phyloP scores from a whole-genome alignment of 345 rosid species.

The Aethionema arabicum region DNA sequence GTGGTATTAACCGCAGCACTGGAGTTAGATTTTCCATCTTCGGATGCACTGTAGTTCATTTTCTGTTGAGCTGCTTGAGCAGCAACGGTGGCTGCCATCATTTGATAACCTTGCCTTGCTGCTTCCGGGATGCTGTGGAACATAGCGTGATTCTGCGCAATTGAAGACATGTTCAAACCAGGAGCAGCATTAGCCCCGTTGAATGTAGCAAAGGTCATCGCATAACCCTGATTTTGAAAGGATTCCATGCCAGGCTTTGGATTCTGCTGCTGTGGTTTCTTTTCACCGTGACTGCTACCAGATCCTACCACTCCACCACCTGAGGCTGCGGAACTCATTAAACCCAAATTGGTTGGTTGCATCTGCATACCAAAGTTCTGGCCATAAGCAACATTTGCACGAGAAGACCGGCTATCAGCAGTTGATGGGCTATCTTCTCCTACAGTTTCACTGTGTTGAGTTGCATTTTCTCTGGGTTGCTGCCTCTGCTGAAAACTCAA shows the following conservation, averaged over 20 bases:
- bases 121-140: conserved; percentile 76
- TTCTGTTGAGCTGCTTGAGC: conserved; percentile 77
- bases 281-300: conserved; percentile 54
- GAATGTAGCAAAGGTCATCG: conserved; percentile 80
- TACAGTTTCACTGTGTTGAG: conserved; percentile 64
- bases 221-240: conserved; percentile 66
- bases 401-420: conserved; percentile 72
- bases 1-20: conserved; percentile 45
- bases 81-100: conserved; percentile 59
- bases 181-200: conserved; percentile 55
- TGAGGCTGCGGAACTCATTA: conserved; percentile 58
- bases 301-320: conserved; percentile 45
- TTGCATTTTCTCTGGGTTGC: conserved; percentile 52
- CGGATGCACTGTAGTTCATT: conserved; percentile 60
- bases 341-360: conserved; percentile 61
- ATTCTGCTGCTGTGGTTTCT: conserved; percentile 59
- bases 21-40: conserved; percentile 65
- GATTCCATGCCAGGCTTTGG: conserved; percentile 65
- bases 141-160: conserved; percentile 71
- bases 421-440: conserved; percentile 84
- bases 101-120: conserved; percentile 57
- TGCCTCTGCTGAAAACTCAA: conserved; percentile 61
- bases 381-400: conserved; percentile 52
- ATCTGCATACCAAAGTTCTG: conserved; percentile 67
- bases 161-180: conserved; percentile 66